These are phyloP conservation scores for Antrodiella citrinella DNA, from an alignment of 768 basidiomycete species.

Conservation along the genomic window DNA sequence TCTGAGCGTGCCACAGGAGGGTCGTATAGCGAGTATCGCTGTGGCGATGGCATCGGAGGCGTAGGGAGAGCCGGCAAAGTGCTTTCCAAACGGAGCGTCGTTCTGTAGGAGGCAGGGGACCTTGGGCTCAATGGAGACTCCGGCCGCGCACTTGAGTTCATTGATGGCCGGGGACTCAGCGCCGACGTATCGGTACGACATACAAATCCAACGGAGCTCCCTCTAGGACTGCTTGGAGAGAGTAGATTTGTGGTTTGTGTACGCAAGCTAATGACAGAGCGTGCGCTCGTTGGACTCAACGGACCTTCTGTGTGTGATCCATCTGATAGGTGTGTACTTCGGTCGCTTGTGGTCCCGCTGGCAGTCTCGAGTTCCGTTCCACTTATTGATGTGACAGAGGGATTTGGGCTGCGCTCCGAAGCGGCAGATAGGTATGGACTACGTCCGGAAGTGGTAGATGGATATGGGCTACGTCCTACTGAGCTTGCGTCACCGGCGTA, in stretches of 20 bases:
- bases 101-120: neutral
- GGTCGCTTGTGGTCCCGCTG: neutral
- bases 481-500: neutral
- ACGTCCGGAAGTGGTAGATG: too few relatives aligned
- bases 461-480: neutral
- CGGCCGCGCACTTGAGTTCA: conserved; percentile 8
- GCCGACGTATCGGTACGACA: neutral
- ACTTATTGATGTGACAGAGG: neutral
- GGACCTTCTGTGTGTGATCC: neutral
- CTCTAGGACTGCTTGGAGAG: neutral
- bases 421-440: too few relatives aligned
- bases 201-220: neutral
- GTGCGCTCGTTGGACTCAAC: neutral
- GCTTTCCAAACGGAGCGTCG: conserved; percentile 25
- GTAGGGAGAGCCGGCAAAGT: conserved; percentile 16
- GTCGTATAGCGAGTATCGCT: conserved; percentile 9
- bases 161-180: conserved; percentile 9
- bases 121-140: neutral
- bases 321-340: neutral
- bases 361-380: neutral
- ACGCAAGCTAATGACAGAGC: neutral
- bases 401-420: neutral
- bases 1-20: conserved; percentile 9
- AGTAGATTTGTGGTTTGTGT: neutral
- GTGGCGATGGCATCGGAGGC: conserved; percentile 1